Evolutionary conservation across 2,329 filamentous ascomycete species (phyloP), one percentile per base, ranked within the genome.

Genomic region (Xylariales sp.): DNA sequence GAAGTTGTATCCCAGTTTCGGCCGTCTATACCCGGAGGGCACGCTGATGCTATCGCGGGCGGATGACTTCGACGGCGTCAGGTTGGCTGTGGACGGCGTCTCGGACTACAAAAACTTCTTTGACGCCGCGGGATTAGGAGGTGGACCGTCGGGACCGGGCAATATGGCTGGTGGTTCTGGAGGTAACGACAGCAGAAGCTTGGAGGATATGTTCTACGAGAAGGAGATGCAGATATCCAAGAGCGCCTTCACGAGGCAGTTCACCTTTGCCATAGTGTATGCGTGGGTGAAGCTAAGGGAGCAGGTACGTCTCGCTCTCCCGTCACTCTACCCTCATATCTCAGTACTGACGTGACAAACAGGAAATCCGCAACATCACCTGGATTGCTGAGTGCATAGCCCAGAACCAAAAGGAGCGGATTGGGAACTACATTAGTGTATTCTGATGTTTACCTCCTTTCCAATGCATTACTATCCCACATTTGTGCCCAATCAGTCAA

Each of bases 361-460:
- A 97, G 90, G 93, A 98, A 85, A 96, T 97, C 57, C 86, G 93
- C 51, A 98, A 98, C 68, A 95, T 98, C 59, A 97, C 93, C 38
- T 98, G 93, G 93, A 98, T 98, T 65, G 86, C 93, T 16, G 93
- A 98, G 68, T 98, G 93, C 70, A 98, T 98, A 77, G 93, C 93
- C 42, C 93, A 98, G 70, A 96, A 95, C 73, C 93, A 98, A 69
- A 98, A 98, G 73, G 93, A 98, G 67, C 82, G 93, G 61, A 97
- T 98, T 63, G 86, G 88, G 55, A 98, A 97, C 70, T 98, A 95
- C 68, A 98, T 98, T 64, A 95, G 89, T 68, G 93, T 97, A 48
- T 95, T 98, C 69, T 95, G 68, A 77, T 54, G 49, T 32, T 41
- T 21, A 18, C 41, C 43, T 52, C 43, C 45, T 32, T 7, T 24